A percentile compares a stretch with the other conserved stretches of the same genome.
Evolutionary conservation across 805 yeast species (phyloP).

Genomic region (Crinitomyces ghanaensis): DNA sequence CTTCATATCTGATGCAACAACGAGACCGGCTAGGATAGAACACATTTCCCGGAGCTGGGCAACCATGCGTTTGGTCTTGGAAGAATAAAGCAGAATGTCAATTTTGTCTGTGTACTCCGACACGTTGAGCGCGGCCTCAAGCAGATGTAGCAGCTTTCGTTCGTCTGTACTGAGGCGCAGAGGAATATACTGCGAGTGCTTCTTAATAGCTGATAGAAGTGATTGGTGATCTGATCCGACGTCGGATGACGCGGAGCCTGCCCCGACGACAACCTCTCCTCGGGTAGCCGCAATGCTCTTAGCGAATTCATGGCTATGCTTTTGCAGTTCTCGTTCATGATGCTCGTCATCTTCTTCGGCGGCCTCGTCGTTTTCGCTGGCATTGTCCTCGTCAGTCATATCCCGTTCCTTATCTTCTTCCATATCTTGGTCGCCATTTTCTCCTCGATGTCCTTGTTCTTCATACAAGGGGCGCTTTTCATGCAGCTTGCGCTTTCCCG

Average conservation of each 20-base stretch:
- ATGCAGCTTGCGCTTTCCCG: constrained; percentile 35
- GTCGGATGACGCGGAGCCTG: no score
- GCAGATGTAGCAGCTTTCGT: constrained; percentile 50
- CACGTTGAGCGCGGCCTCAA: constrained; percentile 69
- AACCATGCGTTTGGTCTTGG: constrained; percentile 61
- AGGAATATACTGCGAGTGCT: constrained; percentile 45
- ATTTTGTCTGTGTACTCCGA: constrained; percentile 73
- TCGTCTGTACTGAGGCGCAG: constrained; percentile 57
- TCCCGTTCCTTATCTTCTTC: constrained; percentile 5
- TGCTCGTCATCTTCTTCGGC: constrained; percentile 9
- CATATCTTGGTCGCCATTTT: constrained; percentile 6
- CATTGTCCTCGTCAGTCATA: constrained; percentile 9
- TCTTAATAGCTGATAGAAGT: constrained; percentile 22
- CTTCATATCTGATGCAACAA: constrained; percentile 66
- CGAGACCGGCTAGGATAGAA: constrained; percentile 66
- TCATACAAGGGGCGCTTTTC: constrained; percentile 4
- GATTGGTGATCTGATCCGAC: background rate
- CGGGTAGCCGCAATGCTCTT: constrained; percentile 11
- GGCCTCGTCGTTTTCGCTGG: constrained; percentile 10
- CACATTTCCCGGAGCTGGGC: constrained; percentile 66
- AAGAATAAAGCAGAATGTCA: constrained; percentile 53
- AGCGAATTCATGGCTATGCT: constrained; percentile 6
- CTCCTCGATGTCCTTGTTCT: constrained; percentile 8
- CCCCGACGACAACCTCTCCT: constrained; percentile 11
- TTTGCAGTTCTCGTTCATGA: constrained; percentile 3